These are phyloP conservation scores for Paraglomus occultum DNA, from an alignment of 192 early-diverging fungal genomes.

Conservation along the genomic window DNA sequence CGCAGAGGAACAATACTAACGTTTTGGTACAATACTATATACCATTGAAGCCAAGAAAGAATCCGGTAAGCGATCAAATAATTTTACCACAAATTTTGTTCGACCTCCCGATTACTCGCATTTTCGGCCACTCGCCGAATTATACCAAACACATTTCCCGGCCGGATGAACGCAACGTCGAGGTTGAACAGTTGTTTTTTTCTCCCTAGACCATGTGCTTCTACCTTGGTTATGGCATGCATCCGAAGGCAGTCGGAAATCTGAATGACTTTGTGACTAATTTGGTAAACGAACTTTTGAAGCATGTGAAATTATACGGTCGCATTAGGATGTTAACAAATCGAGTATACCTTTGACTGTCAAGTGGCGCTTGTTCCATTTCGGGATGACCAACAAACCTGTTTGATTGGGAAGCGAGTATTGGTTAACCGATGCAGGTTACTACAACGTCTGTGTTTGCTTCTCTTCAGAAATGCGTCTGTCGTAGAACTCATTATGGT, in stretches of 20 bases:
- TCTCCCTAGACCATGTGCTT: constrained; percentile 9
- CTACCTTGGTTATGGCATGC: constrained; percentile 18
- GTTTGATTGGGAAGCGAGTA: neutral
- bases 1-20: neutral
- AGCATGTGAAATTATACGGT: neutral
- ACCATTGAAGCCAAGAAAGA: constrained; percentile 1
- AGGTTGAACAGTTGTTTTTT: constrained; percentile 8
- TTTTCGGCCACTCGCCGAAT: constrained; percentile 2
- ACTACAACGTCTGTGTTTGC: neutral
- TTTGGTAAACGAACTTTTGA: neutral
- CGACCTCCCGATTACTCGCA: neutral
- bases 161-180: neutral
- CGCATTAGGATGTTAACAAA: neutral
- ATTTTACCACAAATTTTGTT: neutral
- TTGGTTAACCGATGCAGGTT: neutral
- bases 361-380: constrained; percentile 10
- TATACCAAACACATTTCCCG: constrained; percentile 4
- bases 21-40: neutral
- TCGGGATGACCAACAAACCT: neutral
- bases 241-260: constrained; percentile 17
- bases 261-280: constrained; percentile 10
- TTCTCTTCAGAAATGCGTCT: constrained; percentile 11
- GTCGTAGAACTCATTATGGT: constrained; percentile 7
- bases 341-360: neutral
- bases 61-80: neutral